phyloP scores from a whole-genome alignment of 1,139 yeast genomes.

The Pichia sp. region DNA sequence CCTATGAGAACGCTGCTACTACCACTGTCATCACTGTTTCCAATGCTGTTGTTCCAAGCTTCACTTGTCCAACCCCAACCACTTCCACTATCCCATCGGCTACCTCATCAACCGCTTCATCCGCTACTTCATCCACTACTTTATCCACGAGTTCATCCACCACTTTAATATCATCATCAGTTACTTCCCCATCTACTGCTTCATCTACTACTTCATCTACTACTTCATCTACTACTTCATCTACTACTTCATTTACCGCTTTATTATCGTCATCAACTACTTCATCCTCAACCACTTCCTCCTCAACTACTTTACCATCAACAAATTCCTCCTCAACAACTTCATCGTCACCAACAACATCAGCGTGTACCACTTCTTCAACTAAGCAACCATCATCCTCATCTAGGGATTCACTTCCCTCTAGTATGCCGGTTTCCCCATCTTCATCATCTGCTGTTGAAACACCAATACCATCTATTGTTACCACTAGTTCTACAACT shows the following conservation, averaged over 20 bases:
- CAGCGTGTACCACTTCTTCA: neutral
- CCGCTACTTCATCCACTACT: neutral
- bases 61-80: no score
- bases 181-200: neutral
- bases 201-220: neutral
- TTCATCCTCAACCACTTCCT: no score
- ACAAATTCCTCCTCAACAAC: neutral
- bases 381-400: neutral
- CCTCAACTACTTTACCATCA: neutral
- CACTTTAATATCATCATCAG: neutral
- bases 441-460: neutral
- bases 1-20: no score
- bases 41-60: no score
- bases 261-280: no score
- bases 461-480: neutral
- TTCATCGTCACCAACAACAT: neutral
- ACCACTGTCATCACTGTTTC: no score
- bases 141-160: neutral
- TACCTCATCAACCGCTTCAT: neutral
- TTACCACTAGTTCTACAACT: neutral
- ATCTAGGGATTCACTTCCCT: no score
- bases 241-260: neutral
- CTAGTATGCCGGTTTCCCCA: neutral
- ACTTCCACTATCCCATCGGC: constrained; percentile 1
- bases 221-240: neutral